Evolutionary conservation across 2,329 filamentous ascomycete genomes (phyloP), one percentile per base, ranked within the genome.

Genomic region (Blastomyces emzantsi): DNA sequence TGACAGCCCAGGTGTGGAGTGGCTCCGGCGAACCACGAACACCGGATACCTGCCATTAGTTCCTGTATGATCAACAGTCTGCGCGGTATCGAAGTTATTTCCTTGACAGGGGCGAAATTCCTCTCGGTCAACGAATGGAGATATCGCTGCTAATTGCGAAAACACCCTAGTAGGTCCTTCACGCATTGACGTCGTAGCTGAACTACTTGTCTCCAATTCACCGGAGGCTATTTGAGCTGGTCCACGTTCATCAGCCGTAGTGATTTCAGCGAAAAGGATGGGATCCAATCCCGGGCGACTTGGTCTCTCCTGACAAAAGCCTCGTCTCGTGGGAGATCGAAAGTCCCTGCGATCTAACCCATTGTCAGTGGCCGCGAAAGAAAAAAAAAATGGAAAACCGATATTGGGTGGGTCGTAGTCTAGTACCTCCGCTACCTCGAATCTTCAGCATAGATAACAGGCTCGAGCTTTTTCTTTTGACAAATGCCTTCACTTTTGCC

Each of bases 391-490:
- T 43, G 54, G 19, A 57, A 49, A 15, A 17, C 2, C 55, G 17
- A 11, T 19, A 22, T 7, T 5, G 1, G 54, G 33, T 56, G 8
- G 36, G 36, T 1, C 13, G 9, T 39, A 15, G 28, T 1, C 13
- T 52, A 69, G 25, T 64, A 75, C 74, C 67, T 22, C 68, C 70
- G 3, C 66, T 70, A 19, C 55, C 68, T 30, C 72, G 69, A 39
- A 75, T 61, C 13, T 72, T 73, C 36, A 78, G 64, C 61, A 77
- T 70, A 2, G 73, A 74, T 55, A 78, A 61, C 30, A 78, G 61
- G 56, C 71, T 76, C 13, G 75, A 76, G 47, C 75, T 71, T 63
- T 73, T 75, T 55, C 70, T 70, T 25, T 70, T 73, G n/a, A 77
- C 62, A 39, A 72, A 71, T 30, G 65, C 63, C 49, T 69, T 72